These are phyloP conservation scores for Colletotrichum eleusines DNA, from an alignment of 2,329 filamentous ascomycete species.

Conservation along the genomic window DNA sequence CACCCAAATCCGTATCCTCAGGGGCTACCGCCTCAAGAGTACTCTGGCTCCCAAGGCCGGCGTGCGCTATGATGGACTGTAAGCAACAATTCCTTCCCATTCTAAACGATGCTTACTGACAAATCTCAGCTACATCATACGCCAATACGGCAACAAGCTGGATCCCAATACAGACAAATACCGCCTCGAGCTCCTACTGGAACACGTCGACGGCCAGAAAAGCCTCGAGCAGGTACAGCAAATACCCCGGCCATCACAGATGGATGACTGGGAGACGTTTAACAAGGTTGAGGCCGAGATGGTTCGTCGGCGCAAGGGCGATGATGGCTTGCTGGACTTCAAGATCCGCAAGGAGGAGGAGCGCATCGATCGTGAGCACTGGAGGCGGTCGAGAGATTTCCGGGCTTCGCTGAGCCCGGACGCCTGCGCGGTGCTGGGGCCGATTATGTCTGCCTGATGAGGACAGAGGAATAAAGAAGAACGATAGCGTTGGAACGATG, in stretches of 20 bases:
- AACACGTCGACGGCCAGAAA: slow-evolving; percentile 57
- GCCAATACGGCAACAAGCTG: slow-evolving; percentile 59
- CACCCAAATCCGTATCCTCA: slow-evolving; percentile 62
- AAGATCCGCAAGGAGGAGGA: slow-evolving; percentile 41
- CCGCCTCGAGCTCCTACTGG: slow-evolving; percentile 60
- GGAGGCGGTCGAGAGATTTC: slow-evolving; percentile 40
- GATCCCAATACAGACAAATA: slow-evolving; percentile 56
- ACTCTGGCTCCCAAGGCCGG: slow-evolving; percentile 64
- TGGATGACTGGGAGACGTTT: slow-evolving; percentile 68
- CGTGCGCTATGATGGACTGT: slow-evolving; percentile 70
- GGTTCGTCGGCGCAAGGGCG: slow-evolving; percentile 38
- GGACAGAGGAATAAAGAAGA: not conserved
- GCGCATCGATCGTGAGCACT: slow-evolving; percentile 39
- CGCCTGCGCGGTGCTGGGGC: slow-evolving; percentile 14
- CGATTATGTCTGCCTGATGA: slow-evolving; percentile 23
- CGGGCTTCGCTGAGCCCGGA: slow-evolving; percentile 35
- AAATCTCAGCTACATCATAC: slow-evolving; percentile 60
- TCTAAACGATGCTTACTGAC: slow-evolving; percentile 1
- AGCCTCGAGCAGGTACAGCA: slow-evolving; percentile 56
- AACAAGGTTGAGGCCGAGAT: slow-evolving; percentile 50
- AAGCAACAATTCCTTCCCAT: slow-evolving; percentile 46
- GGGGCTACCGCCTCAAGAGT: slow-evolving; percentile 64
- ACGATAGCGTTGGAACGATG: not conserved
- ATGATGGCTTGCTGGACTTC: slow-evolving; percentile 39
- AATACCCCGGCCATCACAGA: slow-evolving; percentile 65